Percentiles rank a stretch among this genome's conserved stretches.
phyloP scores from a whole-genome alignment of 495 filamentous ascomycete species.

The Aspergillus carlsbadensis region DNA sequence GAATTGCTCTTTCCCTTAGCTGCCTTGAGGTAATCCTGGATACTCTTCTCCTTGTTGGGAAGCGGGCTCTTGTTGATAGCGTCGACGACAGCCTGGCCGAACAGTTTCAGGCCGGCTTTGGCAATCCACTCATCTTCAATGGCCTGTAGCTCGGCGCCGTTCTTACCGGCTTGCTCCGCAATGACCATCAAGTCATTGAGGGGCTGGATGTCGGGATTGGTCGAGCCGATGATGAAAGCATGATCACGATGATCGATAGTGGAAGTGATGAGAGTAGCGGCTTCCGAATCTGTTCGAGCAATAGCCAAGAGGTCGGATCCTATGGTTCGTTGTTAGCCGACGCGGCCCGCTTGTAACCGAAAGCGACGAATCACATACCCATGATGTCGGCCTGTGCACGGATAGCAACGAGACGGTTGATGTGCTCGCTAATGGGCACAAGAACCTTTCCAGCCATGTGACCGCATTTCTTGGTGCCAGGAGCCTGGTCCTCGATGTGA shows the following conservation, averaged over 20 bases:
- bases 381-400: conserved; percentile 98
- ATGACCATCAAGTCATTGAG: conserved; percentile 88
- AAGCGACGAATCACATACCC: conserved; percentile 52
- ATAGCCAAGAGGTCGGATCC: conserved; percentile 83
- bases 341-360: not conserved
- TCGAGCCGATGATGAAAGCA: conserved; percentile 84
- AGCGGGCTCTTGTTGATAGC: conserved; percentile 66
- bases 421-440: conserved; percentile 96
- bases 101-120: conserved; percentile 85
- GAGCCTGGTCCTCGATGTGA: conserved; percentile 98
- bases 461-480: conserved; percentile 98
- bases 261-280: conserved; percentile 93
- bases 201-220: conserved; percentile 80
- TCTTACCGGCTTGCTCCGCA: conserved; percentile 81
- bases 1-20: conserved; percentile 81
- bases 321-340: conserved; percentile 20
- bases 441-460: conserved; percentile 99
- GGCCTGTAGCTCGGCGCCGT: conserved; percentile 76
- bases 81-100: conserved; percentile 84
- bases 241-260: conserved; percentile 96
- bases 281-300: conserved; percentile 95
- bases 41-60: conserved; percentile 65
- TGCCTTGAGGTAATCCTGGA: conserved; percentile 60
- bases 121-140: conserved; percentile 88
- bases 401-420: conserved; percentile 96